Conservation (phyloP, 1,284 basidiomycete species). For the Ceratobasidium sp. region DNA sequence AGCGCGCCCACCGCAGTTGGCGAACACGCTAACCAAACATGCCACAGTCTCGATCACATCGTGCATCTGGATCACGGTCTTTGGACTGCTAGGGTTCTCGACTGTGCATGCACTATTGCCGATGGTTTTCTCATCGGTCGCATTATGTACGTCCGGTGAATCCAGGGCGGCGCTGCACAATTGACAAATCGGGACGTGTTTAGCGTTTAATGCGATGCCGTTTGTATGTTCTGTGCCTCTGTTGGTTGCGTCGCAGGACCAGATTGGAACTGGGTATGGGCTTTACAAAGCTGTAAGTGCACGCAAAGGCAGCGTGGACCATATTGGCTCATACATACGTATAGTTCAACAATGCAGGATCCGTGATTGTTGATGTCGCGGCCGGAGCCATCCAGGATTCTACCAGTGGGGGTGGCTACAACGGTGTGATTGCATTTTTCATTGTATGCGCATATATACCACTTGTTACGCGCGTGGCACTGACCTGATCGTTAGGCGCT, state of each 20-base stretch:
- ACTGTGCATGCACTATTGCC: conserved; percentile 4
- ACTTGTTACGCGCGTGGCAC: neutral
- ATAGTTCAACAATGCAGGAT: conserved; percentile 15
- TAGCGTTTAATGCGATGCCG: conserved; percentile 26
- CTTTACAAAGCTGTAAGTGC: conserved; percentile 19
- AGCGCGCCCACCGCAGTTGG: neutral
- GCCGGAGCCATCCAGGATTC: conserved; percentile 31
- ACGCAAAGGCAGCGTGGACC: neutral
- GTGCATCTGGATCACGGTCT: conserved; percentile 26
- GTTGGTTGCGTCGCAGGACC: conserved; percentile 4
- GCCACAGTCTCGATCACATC: conserved; percentile 27
- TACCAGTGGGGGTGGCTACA: conserved; percentile 20
- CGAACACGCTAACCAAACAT: neutral
- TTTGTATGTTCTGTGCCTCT: conserved; percentile 27
- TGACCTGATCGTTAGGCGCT: conserved; percentile 1
- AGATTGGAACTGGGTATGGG: conserved; percentile 22
- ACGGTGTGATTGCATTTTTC: conserved; percentile 21
- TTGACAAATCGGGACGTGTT: neutral
- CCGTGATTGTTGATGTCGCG: conserved; percentile 26
- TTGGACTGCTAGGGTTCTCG: conserved; percentile 4
- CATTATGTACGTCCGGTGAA: neutral
- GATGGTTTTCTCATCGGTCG: conserved; percentile 9
- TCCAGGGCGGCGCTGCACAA: neutral
- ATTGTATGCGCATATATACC: neutral
- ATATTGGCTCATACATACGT: neutral